These are phyloP conservation scores for Phytophthora sp. DNA, from an alignment of 352 stramenopile genomes.

Conservation along the genomic window DNA sequence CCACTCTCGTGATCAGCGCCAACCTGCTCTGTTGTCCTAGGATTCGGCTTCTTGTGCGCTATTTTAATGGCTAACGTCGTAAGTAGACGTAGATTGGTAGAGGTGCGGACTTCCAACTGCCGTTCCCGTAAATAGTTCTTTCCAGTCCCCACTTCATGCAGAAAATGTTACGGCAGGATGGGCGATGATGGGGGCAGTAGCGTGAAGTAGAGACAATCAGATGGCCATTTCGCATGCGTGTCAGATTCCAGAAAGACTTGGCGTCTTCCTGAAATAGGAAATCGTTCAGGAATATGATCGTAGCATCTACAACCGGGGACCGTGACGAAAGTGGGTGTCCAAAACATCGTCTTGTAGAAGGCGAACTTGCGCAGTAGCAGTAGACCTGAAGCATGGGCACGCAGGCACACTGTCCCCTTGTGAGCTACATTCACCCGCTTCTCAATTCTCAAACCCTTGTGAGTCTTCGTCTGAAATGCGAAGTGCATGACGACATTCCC, in stretches of 20 bases:
- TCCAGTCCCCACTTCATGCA: neutral
- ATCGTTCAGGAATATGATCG: neutral
- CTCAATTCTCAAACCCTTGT: neutral
- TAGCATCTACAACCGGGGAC: neutral
- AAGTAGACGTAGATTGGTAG: constrained; percentile 13
- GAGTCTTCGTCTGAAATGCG: neutral
- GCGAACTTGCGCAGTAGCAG: neutral
- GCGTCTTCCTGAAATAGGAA: neutral
- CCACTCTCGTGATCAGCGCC: too few species aligned
- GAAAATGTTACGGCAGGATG: neutral
- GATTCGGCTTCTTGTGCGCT: too few species aligned
- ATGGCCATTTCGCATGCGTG: neutral
- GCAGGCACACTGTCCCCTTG: neutral
- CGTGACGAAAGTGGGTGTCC: neutral
- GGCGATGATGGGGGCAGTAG: neutral
- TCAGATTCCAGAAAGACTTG: neutral
- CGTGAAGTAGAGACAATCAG: neutral
- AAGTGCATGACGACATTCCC: too few species aligned
- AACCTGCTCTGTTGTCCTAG: too few species aligned
- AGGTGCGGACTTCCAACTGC: neutral
- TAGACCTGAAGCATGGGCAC: neutral
- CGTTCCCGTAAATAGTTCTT: neutral
- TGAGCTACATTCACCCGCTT: neutral
- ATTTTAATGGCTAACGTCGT: too few species aligned
- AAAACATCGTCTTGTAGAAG: neutral